Conservation (phyloP, 1,284 basidiomycete species). For the Rhizoctonia solani region DNA sequence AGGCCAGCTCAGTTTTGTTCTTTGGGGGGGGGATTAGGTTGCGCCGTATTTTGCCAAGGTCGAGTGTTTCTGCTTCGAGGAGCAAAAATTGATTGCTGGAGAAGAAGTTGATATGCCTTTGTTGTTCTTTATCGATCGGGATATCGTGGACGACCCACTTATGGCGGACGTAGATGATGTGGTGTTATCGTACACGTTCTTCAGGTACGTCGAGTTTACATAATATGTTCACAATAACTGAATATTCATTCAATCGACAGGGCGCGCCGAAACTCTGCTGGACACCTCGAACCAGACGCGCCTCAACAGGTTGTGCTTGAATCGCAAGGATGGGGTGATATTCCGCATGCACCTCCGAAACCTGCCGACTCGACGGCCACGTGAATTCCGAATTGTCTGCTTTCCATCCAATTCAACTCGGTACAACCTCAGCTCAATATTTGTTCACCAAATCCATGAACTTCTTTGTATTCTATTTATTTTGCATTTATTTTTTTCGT, state of each 20-base stretch:
- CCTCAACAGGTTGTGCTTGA: slow-evolving; percentile 28
- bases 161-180: slow-evolving; percentile 88
- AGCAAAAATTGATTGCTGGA: slow-evolving; percentile 91
- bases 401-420: background rate
- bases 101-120: slow-evolving; percentile 99
- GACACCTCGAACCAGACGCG: slow-evolving; percentile 86
- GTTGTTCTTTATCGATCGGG: slow-evolving; percentile 98
- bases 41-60: slow-evolving; percentile 99
- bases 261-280: slow-evolving; percentile 76
- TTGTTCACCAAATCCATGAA: background rate
- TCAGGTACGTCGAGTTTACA: slow-evolving; percentile 62
- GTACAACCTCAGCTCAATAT: background rate
- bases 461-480: background rate
- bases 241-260: slow-evolving; percentile 48
- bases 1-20: too few relatives aligned
- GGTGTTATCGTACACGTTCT: slow-evolving; percentile 97
- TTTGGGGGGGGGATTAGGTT: slow-evolving; percentile 57
- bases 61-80: slow-evolving; percentile 99
- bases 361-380: background rate
- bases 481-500: background rate
- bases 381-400: background rate
- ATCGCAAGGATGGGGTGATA: slow-evolving; percentile 31
- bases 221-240: slow-evolving; percentile 12
- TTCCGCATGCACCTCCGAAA: slow-evolving; percentile 10
- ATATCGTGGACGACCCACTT: slow-evolving; percentile 89